Conservation (phyloP, 192 early-diverging fungal genomes). For the Umbelopsis sp. region DNA sequence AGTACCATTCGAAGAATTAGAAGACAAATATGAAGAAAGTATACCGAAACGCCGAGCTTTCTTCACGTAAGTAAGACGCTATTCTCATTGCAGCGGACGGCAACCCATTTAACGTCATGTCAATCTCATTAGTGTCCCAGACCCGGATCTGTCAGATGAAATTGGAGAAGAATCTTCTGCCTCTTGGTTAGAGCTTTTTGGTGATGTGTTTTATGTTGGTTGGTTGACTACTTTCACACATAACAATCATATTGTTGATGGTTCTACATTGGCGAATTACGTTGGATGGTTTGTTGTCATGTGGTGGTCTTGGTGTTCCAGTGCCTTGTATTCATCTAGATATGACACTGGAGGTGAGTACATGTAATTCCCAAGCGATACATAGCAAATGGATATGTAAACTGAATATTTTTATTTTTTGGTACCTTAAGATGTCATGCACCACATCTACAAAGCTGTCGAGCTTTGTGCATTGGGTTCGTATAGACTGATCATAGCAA, state of each 20-base stretch:
- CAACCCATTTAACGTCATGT: background rate
- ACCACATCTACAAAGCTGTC: constrained; percentile 39
- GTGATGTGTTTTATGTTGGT: constrained; percentile 50
- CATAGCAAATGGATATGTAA: too few relatives aligned
- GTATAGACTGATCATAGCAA: background rate
- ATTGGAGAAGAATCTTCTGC: constrained; percentile 33
- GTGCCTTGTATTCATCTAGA: constrained; percentile 38
- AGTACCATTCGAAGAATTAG: background rate
- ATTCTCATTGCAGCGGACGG: background rate
- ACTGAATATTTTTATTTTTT: background rate
- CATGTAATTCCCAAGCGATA: too few relatives aligned
- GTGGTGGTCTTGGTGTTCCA: constrained; percentile 45
- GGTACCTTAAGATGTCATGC: constrained; percentile 41
- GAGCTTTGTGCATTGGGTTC: constrained; percentile 33
- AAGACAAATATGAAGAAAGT: constrained; percentile 11
- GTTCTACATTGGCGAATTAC: constrained; percentile 33
- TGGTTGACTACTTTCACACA: constrained; percentile 49
- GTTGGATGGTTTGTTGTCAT: constrained; percentile 39
- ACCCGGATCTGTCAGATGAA: constrained; percentile 37
- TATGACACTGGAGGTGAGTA: constrained; percentile 33
- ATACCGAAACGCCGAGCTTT: constrained; percentile 17
- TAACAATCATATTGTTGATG: constrained; percentile 41
- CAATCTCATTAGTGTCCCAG: constrained; percentile 22
- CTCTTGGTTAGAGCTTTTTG: constrained; percentile 42
- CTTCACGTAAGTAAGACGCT: constrained; percentile 24